phyloP scores from a whole-genome alignment of 2,329 filamentous ascomycete species.

The Clonostachys sp. region DNA sequence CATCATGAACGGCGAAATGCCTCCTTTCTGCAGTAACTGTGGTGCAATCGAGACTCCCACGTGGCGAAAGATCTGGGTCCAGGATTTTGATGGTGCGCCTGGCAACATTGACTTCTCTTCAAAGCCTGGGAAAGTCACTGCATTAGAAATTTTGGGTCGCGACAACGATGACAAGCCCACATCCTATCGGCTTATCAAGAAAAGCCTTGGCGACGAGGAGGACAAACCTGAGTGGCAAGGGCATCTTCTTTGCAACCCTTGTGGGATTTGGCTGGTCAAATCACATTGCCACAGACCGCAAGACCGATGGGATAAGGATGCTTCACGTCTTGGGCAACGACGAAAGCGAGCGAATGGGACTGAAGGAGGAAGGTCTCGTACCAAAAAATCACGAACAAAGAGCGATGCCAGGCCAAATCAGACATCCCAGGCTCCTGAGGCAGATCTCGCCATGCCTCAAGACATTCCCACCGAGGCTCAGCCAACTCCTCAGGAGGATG shows the following conservation, averaged over 20 bases:
- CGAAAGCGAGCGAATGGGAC: slow-evolving; percentile 32
- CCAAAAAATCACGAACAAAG: no score
- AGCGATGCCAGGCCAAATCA: no score
- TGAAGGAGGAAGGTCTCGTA: no score
- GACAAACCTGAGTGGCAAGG: slow-evolving; percentile 66
- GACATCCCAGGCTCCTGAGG: no score
- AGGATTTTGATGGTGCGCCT: slow-evolving; percentile 66
- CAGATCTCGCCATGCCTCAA: no score
- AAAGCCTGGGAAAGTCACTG: slow-evolving; percentile 68
- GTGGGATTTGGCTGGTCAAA: slow-evolving; percentile 91
- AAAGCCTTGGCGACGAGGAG: slow-evolving; percentile 56
- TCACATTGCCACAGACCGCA: slow-evolving; percentile 79
- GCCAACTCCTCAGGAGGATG: no score
- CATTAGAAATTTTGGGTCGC: slow-evolving; percentile 62
- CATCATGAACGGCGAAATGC: slow-evolving; percentile 77
- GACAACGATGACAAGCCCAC: slow-evolving; percentile 59
- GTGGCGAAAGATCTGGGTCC: slow-evolving; percentile 91
- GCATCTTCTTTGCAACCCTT: slow-evolving; percentile 86
- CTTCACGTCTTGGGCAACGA: slow-evolving; percentile 45
- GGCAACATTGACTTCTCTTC: slow-evolving; percentile 67
- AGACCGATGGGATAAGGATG: slow-evolving; percentile 73
- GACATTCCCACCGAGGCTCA: no score
- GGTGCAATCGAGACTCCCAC: slow-evolving; percentile 94
- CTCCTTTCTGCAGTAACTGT: slow-evolving; percentile 86
- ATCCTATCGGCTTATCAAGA: slow-evolving; percentile 74